Base-by-base conservation (phyloP, 257 asterid species). In the Salvia hispanica region DNA sequence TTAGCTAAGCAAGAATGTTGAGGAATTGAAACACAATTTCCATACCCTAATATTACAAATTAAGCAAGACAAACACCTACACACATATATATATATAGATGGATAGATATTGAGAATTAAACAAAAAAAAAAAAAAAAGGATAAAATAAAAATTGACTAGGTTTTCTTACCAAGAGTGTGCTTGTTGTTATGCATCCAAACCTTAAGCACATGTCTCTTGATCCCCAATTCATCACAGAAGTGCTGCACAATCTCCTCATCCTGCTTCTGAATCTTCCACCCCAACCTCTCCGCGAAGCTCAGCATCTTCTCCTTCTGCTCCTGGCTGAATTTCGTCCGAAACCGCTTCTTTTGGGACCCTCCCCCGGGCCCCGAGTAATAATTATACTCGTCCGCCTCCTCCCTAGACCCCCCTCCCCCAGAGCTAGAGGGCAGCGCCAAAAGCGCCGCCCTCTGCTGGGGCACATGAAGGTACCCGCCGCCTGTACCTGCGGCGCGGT, bases 131-230 rank as follows among this genome's bases (percentile, higher is more conserved):
- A 25, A 25, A 39, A 5, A 37, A 37, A 7, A 39, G 43, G 7
- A 7, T 37, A 1, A 6, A 6, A 3, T 8, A 8, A 39, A 39
- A 39, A 7, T 8, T 39, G 28, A 40, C 16, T 76, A 84, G 82
- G 74, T 70, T 70, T 82, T 85, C 95, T 89, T 87, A 83, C 91
- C 96, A 70, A 83, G 85, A 39, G 89, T 85, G 81, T 82, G 78
- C 74, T 87, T 89, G 80, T 89, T 86, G 77, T 89, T 89, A 69
- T 89, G 96, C 95, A 89, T 89, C 96, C 96, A 89, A 36, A 89
- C 95, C 73, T 86, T 88, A 25, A 88, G 84, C 59, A 88, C 96
- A 10, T 88, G 89, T 77, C 94, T 86, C 73, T 75, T 80, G 64
- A 87, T 71, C 1, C 91, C 92, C 67, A 77, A 5, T 50, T 87